Base-by-base conservation (phyloP, 371 early-diverging fungal genomes). In the Mortierella sp. region DNA sequence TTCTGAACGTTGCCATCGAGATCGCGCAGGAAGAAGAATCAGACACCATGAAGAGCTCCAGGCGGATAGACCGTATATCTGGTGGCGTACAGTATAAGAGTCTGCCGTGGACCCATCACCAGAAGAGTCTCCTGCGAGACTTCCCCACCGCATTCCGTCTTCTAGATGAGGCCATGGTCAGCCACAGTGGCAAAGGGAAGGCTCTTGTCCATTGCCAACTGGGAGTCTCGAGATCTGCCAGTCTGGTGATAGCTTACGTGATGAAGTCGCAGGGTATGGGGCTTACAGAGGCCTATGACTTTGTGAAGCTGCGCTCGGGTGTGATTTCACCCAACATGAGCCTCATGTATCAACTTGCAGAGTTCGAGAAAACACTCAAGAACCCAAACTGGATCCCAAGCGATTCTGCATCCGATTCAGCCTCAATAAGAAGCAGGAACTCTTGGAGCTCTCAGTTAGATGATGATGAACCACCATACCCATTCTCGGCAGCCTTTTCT, bases 211-310 rank as follows among this genome's bases (percentile, higher is more conserved):
- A 94, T 67, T 97, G 97, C 76, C 93, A 94, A 68, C 85, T 91
- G 62, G 97, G 97, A 19, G 91, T 96, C 7, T 93, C 95, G 23
- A 82, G 97, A 32, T 94, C 94, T 7, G 97, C 96, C n/a, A 88
- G 93, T 1, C 81, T 96, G 51, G 87, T 94, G 27, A 92, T 96
- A 54, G 96, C 95, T 6, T 96, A 94, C 79, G 87, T 94, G 58
- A 96, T 96, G 94, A 83, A 86, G 42, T 81, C 87, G 1, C 73
- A 85, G 47, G 57, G 70, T 0, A 64, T 91, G 78, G 80, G 85
- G 2, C 82, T 91, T 52, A 81, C 82, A n/a, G 86, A 87, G 43
- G 95, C 96, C 6, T 93, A 94, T 79, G 85, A 86, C 49, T 90
- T 86, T 78, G 95, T 95, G 50, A 91, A 93, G 78, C 65, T 76